phyloP scores from a whole-genome alignment of 495 filamentous ascomycete genomes.

The Tirmania nivea region DNA sequence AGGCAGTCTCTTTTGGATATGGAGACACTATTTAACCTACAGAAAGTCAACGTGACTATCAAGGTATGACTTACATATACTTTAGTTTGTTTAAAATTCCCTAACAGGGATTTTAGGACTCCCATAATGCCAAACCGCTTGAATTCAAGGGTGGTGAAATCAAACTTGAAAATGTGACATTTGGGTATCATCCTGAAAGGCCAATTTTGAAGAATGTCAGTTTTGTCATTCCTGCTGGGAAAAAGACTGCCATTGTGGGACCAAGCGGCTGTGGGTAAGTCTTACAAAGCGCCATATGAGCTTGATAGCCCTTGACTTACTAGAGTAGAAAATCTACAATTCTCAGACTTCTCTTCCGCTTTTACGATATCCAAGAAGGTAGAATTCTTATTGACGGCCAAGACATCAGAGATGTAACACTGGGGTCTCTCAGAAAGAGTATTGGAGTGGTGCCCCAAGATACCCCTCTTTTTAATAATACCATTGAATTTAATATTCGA shows the following conservation, averaged over 20 bases:
- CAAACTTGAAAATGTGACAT: conserved; percentile 80
- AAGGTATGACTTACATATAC: conserved; percentile 17
- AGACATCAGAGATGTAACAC: conserved; percentile 60
- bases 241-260: conserved; percentile 89
- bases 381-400: conserved; percentile 83
- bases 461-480: conserved; percentile 90
- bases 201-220: conserved; percentile 70
- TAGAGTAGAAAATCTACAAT: conserved; percentile 58
- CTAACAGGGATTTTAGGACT: conserved; percentile 25
- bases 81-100: background rate
- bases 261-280: conserved; percentile 65
- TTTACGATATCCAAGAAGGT: conserved; percentile 74
- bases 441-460: conserved; percentile 97
- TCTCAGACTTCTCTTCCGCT: conserved; percentile 74
- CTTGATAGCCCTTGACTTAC: background rate
- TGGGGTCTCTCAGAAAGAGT: conserved; percentile 60
- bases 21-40: conserved; percentile 97
- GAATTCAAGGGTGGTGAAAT: conserved; percentile 68
- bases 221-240: conserved; percentile 79
- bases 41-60: conserved; percentile 85
- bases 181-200: conserved; percentile 71
- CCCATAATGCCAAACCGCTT: conserved; percentile 47
- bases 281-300: background rate
- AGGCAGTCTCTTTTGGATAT: conserved; percentile 88
- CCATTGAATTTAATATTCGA: conserved; percentile 81